Conservation (phyloP, 768 basidiomycete genomes). For the Kondoa malvinella region DNA sequence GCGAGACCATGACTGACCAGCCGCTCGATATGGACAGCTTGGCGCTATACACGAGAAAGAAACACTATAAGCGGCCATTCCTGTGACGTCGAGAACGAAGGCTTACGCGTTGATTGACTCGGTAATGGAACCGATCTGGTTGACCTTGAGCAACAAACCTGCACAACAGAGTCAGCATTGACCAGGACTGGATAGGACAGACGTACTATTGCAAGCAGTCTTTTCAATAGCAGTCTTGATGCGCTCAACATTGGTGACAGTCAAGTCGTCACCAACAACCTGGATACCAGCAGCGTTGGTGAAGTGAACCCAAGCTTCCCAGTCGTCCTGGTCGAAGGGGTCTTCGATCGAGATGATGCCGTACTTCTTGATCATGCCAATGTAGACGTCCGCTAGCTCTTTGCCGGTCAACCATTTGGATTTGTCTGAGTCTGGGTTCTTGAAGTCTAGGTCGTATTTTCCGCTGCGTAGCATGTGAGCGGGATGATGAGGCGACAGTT, state of each 20-base stretch:
- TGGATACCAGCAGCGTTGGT: constrained; percentile 62
- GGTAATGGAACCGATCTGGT: constrained; percentile 45
- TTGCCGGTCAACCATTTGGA: constrained; percentile 86
- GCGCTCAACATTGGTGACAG: constrained; percentile 88
- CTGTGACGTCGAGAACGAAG: neutral
- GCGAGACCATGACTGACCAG: constrained; percentile 99
- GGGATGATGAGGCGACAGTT: no score
- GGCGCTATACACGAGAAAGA: constrained; percentile 41
- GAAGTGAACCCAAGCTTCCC: constrained; percentile 93
- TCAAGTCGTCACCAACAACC: constrained; percentile 90
- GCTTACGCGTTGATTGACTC: constrained; percentile 97
- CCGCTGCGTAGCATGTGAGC: constrained; percentile 41
- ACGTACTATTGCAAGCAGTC: constrained; percentile 72
- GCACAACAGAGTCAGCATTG: neutral
- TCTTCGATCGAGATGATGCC: constrained; percentile 90
- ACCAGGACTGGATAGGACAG: neutral
- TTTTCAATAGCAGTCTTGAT: constrained; percentile 99
- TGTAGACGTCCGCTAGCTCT: constrained; percentile 84
- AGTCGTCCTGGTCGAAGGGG: constrained; percentile 99
- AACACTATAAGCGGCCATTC: neutral
- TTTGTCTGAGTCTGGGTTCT: constrained; percentile 97
- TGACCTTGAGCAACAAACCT: constrained; percentile 91
- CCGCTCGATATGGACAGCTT: constrained; percentile 88
- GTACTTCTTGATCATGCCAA: constrained; percentile 73
- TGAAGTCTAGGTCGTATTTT: constrained; percentile 97